These are phyloP conservation scores for Cercospora sp. DNA, from an alignment of 2,329 filamentous ascomycete genomes.

Conservation along the genomic window DNA sequence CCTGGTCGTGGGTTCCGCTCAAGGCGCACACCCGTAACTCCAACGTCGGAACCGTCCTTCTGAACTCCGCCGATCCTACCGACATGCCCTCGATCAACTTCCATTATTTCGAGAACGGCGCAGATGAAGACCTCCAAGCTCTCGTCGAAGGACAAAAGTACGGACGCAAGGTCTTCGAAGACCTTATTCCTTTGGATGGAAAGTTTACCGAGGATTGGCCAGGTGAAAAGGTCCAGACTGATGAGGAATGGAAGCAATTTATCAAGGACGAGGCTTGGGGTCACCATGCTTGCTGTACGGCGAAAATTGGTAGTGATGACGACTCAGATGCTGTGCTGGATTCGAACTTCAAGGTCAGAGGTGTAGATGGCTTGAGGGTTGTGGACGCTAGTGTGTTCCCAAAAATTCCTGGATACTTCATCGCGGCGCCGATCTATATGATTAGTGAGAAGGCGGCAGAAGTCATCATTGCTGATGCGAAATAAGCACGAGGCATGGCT, in stretches of 20 bases:
- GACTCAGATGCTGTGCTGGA: conserved; percentile 59
- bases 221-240: conserved; percentile 43
- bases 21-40: conserved; percentile 68
- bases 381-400: conserved; percentile 63
- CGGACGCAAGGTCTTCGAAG: conserved; percentile 42
- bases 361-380: conserved; percentile 55
- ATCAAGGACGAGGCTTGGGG: conserved; percentile 55
- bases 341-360: conserved; percentile 29
- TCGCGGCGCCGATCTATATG: conserved; percentile 55
- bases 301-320: conserved; percentile 55
- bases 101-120: conserved; percentile 57
- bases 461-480: conserved; percentile 45
- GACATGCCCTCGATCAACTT: conserved; percentile 63
- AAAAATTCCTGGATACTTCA: conserved; percentile 56
- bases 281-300: conserved; percentile 59
- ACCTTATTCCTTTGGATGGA: conserved; percentile 45
- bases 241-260: conserved; percentile 50
- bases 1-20: conserved; percentile 56
- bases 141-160: conserved; percentile 58
- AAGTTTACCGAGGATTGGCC: conserved; percentile 47
- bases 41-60: conserved; percentile 57
- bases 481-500: neutral
- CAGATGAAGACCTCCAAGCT: conserved; percentile 44
- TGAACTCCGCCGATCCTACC: conserved; percentile 62
- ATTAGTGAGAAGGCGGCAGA: conserved; percentile 63